Evolutionary conservation across 2,329 filamentous ascomycete species (phyloP), one percentile per base, ranked within the genome.

Genomic region (Didymella lethalis): DNA sequence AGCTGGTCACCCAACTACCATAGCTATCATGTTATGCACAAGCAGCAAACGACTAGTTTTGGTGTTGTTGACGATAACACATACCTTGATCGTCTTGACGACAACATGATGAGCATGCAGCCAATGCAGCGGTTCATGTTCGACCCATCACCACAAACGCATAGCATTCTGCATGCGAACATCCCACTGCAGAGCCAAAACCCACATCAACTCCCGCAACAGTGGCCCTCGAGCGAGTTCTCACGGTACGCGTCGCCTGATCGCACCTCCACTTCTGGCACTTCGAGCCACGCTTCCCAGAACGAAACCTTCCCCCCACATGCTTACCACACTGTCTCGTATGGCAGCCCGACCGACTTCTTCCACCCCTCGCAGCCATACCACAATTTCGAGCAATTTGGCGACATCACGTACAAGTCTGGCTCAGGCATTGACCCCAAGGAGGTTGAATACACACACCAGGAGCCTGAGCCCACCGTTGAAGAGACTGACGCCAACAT

Each of bases 81-180:
- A n/a, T 67, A 67, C 43, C 50, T 68, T 44, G 63, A 66, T 26
- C 41, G 59, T 3, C 55, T 63, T 18, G 65, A 64, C 34, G 61
- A 69, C 46, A 64, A 63, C 11, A 62, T 61, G 49, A 64, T 72
- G 38, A 71, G 58, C 52, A 67, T 70, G 64, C 67, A 64, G 45
- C 64, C 64, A 29, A 71, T 77, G 70, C 71, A 76, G 48, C 75
- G 76, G 25, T 78, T 73, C 54, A 66, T 78, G 56, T 54, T 62
- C 38, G 74, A 76, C 36, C 58, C 62, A 18, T 66, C 66, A 29
- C 71, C 73, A 7, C 66, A 74, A 23, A 51, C 67, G 20, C 48
- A 57, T 4, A 68, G 67, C 8, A 56, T 75, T n/a, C 66, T 76
- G 20, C 66, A 74, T 41, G 68, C 69, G 26, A 73, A 74, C 20